Conservation (phyloP, 306 rosid species). For the Dryas alaskensis region DNA sequence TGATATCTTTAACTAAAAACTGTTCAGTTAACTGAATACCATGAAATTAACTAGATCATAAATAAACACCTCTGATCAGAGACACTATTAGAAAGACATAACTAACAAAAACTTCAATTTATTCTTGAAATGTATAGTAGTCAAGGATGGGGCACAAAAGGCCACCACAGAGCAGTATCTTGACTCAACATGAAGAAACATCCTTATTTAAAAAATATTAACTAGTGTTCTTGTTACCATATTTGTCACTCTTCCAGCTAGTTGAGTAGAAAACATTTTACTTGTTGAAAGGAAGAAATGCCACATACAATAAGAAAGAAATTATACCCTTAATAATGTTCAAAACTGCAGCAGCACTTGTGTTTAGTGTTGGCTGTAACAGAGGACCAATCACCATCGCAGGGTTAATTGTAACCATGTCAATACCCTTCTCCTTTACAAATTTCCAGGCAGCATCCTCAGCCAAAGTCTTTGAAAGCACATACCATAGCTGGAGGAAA, state of each 20-base stretch:
- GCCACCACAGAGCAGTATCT: background rate
- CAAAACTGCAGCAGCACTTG: constrained; percentile 46
- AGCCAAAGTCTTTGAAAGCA: constrained; percentile 77
- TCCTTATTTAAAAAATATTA: background rate
- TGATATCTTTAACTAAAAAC: background rate
- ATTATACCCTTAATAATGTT: constrained; percentile 56
- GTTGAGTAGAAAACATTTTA: background rate
- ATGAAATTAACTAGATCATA: background rate
- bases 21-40: background rate
- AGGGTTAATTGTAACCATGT: constrained; percentile 71
- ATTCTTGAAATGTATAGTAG: background rate
- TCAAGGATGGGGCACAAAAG: background rate
- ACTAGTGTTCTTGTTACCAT: background rate
- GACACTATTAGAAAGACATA: background rate
- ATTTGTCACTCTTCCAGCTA: background rate
- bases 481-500: constrained; percentile 62
- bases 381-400: constrained; percentile 75
- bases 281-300: background rate
- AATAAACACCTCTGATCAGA: background rate
- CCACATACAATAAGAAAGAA: background rate
- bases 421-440: constrained; percentile 62
- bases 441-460: constrained; percentile 93
- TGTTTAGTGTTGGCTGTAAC: constrained; percentile 68
- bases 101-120: background rate
- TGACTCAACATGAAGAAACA: constrained; percentile 9